Base-by-base conservation (phyloP, 768 basidiomycete species). In the Cyclocybe aegerita region DNA sequence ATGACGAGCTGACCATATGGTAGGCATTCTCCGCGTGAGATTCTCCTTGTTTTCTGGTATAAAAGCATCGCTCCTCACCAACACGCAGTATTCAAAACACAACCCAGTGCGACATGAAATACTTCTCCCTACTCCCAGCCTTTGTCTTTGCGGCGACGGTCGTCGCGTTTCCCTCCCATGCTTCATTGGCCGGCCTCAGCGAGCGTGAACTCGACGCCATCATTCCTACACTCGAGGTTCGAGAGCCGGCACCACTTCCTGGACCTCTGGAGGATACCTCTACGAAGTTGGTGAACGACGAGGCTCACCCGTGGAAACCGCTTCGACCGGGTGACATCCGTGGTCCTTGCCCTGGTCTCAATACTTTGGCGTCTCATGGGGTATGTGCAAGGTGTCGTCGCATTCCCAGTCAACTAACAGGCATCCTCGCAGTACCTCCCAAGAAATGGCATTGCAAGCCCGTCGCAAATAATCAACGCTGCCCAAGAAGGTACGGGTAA, bases 141-240 rank as follows among this genome's bases (percentile, higher is more conserved):
- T 23, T 23, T 1, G 23, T 23, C 23, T 23, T 23, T 23, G 23
- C 23, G 5, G 23, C 23, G 23, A 23, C 4, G 23, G 23, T 23
- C 23, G n/a, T 35, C 15, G 63, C 59, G 4, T 66, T 64, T 39
- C 63, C 65, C 9, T 30, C 54, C 6, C 60, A 66, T 48, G 47
- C 43, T n/a, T 62, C 62, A 8, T 54, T 66, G 15, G 62, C 58
- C n/a, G 65, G 65, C 8, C 52, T 66, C 23, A 49, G 58, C 14
- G 49, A 53, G 15, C 52, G 54, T 11, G 56, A 60, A 38, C 37
- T 64, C 37, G 61, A 61, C n/a, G 40, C 23, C 10, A 52, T 54
- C 36, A 36, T 60, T 32, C 48, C 58, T 30, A 54, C 50, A 8
- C 39, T 52, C 10, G 30, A 49, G 17, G 36, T 32, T 12, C 43